Conservation (phyloP, 345 rosid genomes). For the Sisymbrium irio region DNA sequence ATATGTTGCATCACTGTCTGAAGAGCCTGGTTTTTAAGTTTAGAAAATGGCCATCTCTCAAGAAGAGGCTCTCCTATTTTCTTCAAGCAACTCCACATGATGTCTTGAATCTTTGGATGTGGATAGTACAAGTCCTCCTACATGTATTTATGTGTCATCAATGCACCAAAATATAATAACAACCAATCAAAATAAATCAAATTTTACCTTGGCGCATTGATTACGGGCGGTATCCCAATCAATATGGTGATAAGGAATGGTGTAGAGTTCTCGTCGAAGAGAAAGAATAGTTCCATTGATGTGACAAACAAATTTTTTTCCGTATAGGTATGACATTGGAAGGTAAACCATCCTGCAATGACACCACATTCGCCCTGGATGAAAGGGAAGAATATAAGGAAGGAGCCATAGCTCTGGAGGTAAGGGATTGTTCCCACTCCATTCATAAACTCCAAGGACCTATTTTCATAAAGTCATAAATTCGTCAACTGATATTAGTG, state of each 20-base stretch:
- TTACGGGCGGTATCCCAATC: constrained; percentile 55
- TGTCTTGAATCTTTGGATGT: constrained; percentile 41
- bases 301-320: constrained; percentile 51
- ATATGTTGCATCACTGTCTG: constrained; percentile 37
- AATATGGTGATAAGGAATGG: constrained; percentile 44
- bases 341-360: constrained; percentile 30
- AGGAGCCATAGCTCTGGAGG: constrained; percentile 62
- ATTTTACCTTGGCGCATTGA: constrained; percentile 39
- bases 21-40: constrained; percentile 39
- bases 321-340: constrained; percentile 75
- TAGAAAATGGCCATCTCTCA: constrained; percentile 44
- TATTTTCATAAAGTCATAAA: not conserved
- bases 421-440: constrained; percentile 53
- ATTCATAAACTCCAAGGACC: constrained; percentile 46
- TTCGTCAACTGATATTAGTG: not conserved
- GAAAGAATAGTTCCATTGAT: constrained; percentile 41
- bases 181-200: not conserved
- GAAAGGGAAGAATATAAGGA: constrained; percentile 36
- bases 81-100: constrained; percentile 43
- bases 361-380: constrained; percentile 32
- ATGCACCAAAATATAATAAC: not conserved
- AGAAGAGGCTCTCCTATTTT: constrained; percentile 42
- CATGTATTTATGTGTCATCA: not conserved
- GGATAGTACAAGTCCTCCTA: constrained; percentile 48
- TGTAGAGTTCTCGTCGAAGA: constrained; percentile 55